Base-by-base conservation (phyloP, 305 asterid species). In the Fraxinus greggii region DNA sequence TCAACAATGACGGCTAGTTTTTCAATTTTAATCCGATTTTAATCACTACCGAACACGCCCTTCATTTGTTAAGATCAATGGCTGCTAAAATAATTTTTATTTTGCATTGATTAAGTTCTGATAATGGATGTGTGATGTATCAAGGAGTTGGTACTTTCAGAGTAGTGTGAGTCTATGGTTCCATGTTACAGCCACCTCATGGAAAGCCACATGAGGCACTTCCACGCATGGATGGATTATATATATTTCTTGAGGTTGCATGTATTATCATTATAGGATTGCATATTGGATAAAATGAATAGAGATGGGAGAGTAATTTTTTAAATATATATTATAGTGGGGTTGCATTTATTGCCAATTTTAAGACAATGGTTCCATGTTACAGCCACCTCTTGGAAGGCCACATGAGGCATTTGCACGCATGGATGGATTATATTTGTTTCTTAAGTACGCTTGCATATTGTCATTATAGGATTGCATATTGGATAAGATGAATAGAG, bases 41-140 rank as follows among this genome's bases (percentile, higher is more conserved):
- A n/a, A n/a, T n/a, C n/a, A n/a, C n/a, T n/a, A n/a, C n/a, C n/a
- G n/a, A n/a, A n/a, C n/a, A n/a, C n/a, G n/a, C n/a, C n/a, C n/a
- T n/a, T n/a, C 19, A 32, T 6, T 32, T 40, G 17, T 76, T 26
- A 69, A 13, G 54, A 9, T 74, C 73, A 15, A 10, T 26, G 12
- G 36, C 51, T 78, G 78, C 23, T 78, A 3, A 56, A 48, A 56
- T 31, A 63, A 28, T 26, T 35, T 33, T 17, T 17, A 63, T 7
- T 77, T 31, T 51, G 80, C 72, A 26, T 31, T 48, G 74, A 10
- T 6, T 45, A 61, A 59, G 67, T 17, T 32, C 79, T 79, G 26
- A 19, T 76, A 45, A 72, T 56, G 63, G 59, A 69, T 72, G 72
- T 32, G 38, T 76, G 51, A 79, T 70, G 76, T 56, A 78, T 45